Percentiles rank a stretch among this genome's conserved stretches.
Conservation (phyloP, 805 yeast species). For the Hanseniaspora jakobsenii region DNA sequence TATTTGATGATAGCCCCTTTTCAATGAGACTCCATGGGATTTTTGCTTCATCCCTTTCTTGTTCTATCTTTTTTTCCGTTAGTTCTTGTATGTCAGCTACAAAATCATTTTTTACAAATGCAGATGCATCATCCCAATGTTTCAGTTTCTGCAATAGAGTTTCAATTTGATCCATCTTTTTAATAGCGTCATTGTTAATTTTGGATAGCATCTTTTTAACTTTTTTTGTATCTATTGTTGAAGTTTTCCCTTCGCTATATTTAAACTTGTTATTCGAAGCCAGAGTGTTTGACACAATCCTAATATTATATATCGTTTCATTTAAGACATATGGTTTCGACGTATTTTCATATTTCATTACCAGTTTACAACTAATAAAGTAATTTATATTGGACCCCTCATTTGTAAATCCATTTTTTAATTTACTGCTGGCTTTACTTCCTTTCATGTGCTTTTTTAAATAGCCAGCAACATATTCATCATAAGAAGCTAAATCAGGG, state of each 20-base stretch:
- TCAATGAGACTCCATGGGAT: slow-evolving; percentile 1
- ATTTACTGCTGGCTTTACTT: slow-evolving; percentile 22
- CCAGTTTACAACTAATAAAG: slow-evolving; percentile 18
- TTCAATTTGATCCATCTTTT: slow-evolving; percentile 2
- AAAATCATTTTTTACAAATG: slow-evolving; percentile 3
- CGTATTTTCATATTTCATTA: slow-evolving; percentile 12
- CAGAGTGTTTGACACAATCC: slow-evolving; percentile 25
- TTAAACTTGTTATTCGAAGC: slow-evolving; percentile 8
- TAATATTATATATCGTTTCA: slow-evolving; percentile 20
- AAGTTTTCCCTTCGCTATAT: slow-evolving; percentile 12
- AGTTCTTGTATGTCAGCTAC: background rate
- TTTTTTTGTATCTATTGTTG: slow-evolving; percentile 1
- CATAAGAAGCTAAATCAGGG: slow-evolving; percentile 29
- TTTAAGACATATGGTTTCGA: slow-evolving; percentile 19
- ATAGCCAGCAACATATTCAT: background rate
- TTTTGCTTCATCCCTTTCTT: background rate
- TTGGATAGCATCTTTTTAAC: background rate
- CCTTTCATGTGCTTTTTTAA: slow-evolving; percentile 14
- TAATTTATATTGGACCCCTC: slow-evolving; percentile 6
- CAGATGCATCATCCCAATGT: slow-evolving; percentile 8
- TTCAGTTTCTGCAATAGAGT: slow-evolving; percentile 9
- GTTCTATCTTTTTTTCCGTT: slow-evolving; percentile 1
- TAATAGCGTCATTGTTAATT: background rate
- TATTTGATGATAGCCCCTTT: too few species aligned
- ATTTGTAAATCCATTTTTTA: slow-evolving; percentile 5